Base-by-base conservation (phyloP, 2,329 filamentous ascomycete species). In the Geosmithia putterillii region DNA sequence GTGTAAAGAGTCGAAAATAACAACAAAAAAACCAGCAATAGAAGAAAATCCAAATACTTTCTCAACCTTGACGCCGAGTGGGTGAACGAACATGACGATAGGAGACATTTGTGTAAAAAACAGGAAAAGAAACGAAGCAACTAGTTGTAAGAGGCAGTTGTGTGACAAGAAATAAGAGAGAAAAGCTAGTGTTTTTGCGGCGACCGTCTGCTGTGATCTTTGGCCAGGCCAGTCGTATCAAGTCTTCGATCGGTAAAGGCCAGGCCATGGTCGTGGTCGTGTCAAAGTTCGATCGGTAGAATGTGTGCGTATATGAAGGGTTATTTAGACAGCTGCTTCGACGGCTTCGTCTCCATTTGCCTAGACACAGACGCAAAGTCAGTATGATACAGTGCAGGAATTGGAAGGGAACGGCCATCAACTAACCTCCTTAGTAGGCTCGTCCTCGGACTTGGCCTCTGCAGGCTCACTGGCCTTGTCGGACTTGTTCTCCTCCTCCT, bases 1-100 rank as follows among this genome's bases (percentile, higher is more conserved):
- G n/a, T n/a, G n/a, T n/a, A 37, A 42, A 28, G 37, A 52, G n/a
- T n/a, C n/a, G 50, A 42, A 45, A 45, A 48, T 46, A 42, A 47
- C 48, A 44, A 36, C 45, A 47, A 15, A 42, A 49, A 46, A 46
- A 20, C 43, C 42, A 45, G 43, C 43, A 36, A 46, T 35, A 47
- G 46, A 48, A 32, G 45, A 38, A 44, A 44, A 42, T 51, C 44
- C 40, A 43, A 37, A 21, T 39, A 39, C 38, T 39, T 39, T 18
- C 28, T 32, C 28, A 32, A 32, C 28, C 28, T 32, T 32, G 28
- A 32, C 28, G 28, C 28, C 28, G 15, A 32, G 28, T 32, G 28
- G 28, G 15, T 32, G 15, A 32, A 32, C 5, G 10, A 32, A 32
- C 15, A 3, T 6, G 10, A 14, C 3, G 15, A 32, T 6, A 32